Evolutionary conservation across 352 stramenopile genomes (phyloP), one percentile per base, ranked within the genome.

Genomic region (Globisporangium megalacanthum): DNA sequence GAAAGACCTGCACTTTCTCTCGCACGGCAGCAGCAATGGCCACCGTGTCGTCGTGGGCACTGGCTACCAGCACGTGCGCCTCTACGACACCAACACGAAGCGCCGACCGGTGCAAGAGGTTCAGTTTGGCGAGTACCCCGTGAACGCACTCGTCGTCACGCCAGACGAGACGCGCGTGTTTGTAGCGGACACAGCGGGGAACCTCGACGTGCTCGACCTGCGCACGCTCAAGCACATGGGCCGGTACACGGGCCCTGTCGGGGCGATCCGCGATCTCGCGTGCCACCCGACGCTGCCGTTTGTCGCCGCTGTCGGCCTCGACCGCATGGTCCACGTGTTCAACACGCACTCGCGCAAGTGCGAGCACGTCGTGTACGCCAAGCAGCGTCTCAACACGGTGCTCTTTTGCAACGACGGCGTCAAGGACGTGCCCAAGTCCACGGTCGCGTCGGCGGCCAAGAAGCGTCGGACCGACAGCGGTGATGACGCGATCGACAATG

Each of bases 251-350:
- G 91, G 90, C 8, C 87, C 92, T 0, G 86, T 89, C 17, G 94
- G 94, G 10, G 96, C 88, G 4, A 91, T 98, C 41, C 86, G 90
- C 29, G 77, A 94, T 65, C 81, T 98, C 33, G 73, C 77, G 15
- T 86, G 83, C 57, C 93, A 98, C 66, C 85, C 89, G 33, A 97
- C 88, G 45, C 69, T 97, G 35, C 91, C 93, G 25, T 83, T 93
- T 55, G 62, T 98, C 35, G 87, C 89, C 8, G 86, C 86, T 2
- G 95, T 98, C 14, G 92, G 95, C 0, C 70, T 98, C 20, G 95
- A 98, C 77, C 86, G 95, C 37, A 97, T 98, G 71, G 77, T 98
- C 48, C 88, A 96, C 68, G 85, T 97, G 33, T 98, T 96, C 61
- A 83, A 98, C 68, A 66, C 93, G 17, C 86, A 93, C 51, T 90